Evolutionary conservation across 805 yeast genomes (phyloP), one percentile per base, ranked within the genome.

Genomic region (Starmerella asiatica): DNA sequence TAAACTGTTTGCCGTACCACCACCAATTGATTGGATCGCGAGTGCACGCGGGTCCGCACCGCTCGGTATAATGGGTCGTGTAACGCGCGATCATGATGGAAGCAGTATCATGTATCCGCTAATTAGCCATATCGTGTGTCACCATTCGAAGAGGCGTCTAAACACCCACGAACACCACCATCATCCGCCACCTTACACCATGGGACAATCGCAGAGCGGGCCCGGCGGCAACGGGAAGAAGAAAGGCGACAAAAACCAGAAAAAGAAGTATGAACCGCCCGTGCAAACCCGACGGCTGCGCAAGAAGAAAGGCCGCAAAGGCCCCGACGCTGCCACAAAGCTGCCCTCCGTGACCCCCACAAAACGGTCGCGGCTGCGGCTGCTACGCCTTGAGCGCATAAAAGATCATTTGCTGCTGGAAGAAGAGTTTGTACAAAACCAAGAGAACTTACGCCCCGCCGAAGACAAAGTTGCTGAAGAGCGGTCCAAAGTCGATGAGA

Each of bases 41-140:
- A 88, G 80, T 56, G 86, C 95, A 57, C 83, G 84, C 39, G 98
- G 95, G 62, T 93, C 95, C 20, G 97, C 95, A 20, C 97, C 97
- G 15, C 91, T 76, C 30, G 91, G 65, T 63, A n/a, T n/a, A n/a
- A n/a, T n/a, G n/a, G 26, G 26, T 23, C 11, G 26, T 23, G 26
- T 7, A 11, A 7, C 26, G 26, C 26, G 26, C 26, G 7, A 23
- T 23, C 11, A 11, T 7, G 26, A 23, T 7, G 26, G 26, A 7
- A 23, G 26, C 7, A 7, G 11, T 11, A 23, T 23, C 26, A n/a
- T n/a, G n/a, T n/a, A n/a, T n/a, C n/a, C n/a, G n/a, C n/a, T n/a
- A n/a, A n/a, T n/a, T n/a, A n/a, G n/a, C n/a, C n/a, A n/a, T n/a
- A n/a, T n/a, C n/a, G n/a, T n/a, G n/a, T n/a, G n/a, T n/a, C n/a